These are phyloP conservation scores for Aquilaria agallochum DNA, from an alignment of 441 rosid genomes.

Conservation along the genomic window DNA sequence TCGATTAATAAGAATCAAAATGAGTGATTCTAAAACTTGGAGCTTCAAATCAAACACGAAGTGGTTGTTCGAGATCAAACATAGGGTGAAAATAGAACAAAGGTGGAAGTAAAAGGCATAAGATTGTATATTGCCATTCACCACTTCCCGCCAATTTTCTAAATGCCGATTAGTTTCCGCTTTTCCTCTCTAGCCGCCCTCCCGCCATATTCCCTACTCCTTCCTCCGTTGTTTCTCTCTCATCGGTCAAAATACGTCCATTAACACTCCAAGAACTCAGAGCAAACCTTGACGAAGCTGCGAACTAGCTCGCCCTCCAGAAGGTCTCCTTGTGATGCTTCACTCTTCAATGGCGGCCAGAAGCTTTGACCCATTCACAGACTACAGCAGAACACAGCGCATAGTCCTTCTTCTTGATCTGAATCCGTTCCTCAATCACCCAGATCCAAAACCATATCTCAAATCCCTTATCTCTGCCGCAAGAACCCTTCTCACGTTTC, in stretches of 20 bases:
- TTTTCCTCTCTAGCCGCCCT: not conserved
- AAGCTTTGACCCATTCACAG: constrained; percentile 27
- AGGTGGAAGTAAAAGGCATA: too few species aligned
- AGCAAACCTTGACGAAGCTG: not conserved
- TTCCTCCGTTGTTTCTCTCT: constrained; percentile 3
- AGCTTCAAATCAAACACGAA: too few species aligned
- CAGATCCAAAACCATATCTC: constrained; percentile 32
- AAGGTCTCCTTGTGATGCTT: not conserved
- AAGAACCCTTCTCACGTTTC: constrained; percentile 51
- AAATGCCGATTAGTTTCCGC: not conserved
- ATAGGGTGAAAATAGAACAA: too few species aligned
- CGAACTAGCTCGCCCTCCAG: not conserved
- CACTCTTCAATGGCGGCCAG: constrained; percentile 30
- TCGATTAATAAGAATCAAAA: too few species aligned
- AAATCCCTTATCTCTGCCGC: constrained; percentile 46
- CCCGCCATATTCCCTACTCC: not conserved
- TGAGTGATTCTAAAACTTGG: too few species aligned
- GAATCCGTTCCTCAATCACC: constrained; percentile 49
- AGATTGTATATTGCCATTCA: too few species aligned
- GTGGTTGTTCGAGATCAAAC: too few species aligned
- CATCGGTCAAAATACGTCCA: not conserved
- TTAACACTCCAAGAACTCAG: not conserved
- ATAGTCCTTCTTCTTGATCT: constrained; percentile 79
- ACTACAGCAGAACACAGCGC: constrained; percentile 65
- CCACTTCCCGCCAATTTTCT: too few species aligned